phyloP scores from a whole-genome alignment of 495 filamentous ascomycete species.

The Aspergillus olivimuriae region DNA sequence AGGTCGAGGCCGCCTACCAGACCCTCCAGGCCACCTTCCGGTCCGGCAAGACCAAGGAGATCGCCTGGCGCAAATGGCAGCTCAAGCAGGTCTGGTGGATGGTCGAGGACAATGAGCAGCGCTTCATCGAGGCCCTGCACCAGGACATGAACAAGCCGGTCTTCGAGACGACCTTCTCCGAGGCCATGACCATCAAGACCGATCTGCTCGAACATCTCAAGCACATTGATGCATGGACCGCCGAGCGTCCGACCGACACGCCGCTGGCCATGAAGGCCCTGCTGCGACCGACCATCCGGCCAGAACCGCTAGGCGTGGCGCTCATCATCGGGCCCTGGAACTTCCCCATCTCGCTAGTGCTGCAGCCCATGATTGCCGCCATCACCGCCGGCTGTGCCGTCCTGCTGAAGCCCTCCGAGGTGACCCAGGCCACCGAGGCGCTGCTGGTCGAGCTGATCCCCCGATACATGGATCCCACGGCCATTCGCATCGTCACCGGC shows the following conservation, averaged over 20 bases:
- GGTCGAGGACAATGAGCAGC: slow-evolving; percentile 62
- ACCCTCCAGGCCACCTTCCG: slow-evolving; percentile 24
- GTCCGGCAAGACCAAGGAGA: slow-evolving; percentile 27
- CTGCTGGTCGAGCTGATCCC: slow-evolving; percentile 66
- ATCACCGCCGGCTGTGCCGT: slow-evolving; percentile 80
- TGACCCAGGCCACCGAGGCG: slow-evolving; percentile 59
- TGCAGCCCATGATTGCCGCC: slow-evolving; percentile 74
- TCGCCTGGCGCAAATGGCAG: slow-evolving; percentile 38
- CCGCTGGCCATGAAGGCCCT: slow-evolving; percentile 51
- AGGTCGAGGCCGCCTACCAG: slow-evolving; percentile 16
- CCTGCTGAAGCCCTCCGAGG: slow-evolving; percentile 79
- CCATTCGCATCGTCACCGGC: slow-evolving; percentile 69
- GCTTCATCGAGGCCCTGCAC: slow-evolving; percentile 58
- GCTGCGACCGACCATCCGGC: slow-evolving; percentile 62
- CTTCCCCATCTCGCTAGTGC: slow-evolving; percentile 66
- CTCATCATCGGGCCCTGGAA: slow-evolving; percentile 89
- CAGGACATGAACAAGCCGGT: slow-evolving; percentile 63
- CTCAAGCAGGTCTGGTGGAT: slow-evolving; percentile 46
- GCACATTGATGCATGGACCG: slow-evolving; percentile 66
- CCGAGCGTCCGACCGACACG: slow-evolving; percentile 61
- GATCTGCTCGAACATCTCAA: slow-evolving; percentile 67
- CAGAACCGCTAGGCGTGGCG: slow-evolving; percentile 75
- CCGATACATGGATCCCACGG: slow-evolving; percentile 58
- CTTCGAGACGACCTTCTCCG: slow-evolving; percentile 59
- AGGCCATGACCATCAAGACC: slow-evolving; percentile 58